Evolutionary conservation across 2,329 filamentous ascomycete species (phyloP).

Genomic region (Salinomyces thailandicus): DNA sequence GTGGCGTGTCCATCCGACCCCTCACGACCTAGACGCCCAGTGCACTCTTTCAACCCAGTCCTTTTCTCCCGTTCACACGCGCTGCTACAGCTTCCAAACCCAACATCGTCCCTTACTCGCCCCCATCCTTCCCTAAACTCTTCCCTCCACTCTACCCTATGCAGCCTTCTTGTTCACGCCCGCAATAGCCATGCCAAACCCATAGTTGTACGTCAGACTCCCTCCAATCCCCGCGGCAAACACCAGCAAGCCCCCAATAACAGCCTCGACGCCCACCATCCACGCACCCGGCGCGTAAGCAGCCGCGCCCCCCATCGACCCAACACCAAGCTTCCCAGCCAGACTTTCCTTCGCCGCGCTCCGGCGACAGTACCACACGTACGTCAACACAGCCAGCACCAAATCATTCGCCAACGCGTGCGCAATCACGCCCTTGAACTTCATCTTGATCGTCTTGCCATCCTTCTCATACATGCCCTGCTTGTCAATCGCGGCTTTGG

Average conservation of each 20-base stretch:
- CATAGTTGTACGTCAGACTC: constrained; percentile 35
- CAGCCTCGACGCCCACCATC: constrained; percentile 29
- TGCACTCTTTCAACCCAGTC: no score
- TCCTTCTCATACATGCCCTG: constrained; percentile 32
- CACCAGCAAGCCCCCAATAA: constrained; percentile 27
- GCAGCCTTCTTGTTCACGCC: constrained; percentile 8
- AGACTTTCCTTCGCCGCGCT: constrained; percentile 18
- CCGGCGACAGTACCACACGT: constrained; percentile 34
- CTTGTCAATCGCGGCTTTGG: constrained; percentile 32
- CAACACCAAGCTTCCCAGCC: constrained; percentile 19
- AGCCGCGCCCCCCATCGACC: constrained; percentile 10
- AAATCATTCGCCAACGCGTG: constrained; percentile 37
- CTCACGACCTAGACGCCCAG: no score
- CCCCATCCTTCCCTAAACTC: no score
- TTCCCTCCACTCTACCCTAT: no score
- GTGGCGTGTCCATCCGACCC: no score
- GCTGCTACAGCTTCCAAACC: no score
- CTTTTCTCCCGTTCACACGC: no score
- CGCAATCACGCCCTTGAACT: constrained; percentile 30
- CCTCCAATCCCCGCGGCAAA: constrained; percentile 36
- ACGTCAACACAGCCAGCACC: constrained; percentile 28
- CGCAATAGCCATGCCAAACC: constrained; percentile 31
- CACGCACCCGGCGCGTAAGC: constrained; percentile 27
- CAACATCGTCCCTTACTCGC: no score
- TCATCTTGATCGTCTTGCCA: constrained; percentile 26